phyloP scores from a whole-genome alignment of 2,329 filamentous ascomycete genomes.

The Xylariaceae sp. region DNA sequence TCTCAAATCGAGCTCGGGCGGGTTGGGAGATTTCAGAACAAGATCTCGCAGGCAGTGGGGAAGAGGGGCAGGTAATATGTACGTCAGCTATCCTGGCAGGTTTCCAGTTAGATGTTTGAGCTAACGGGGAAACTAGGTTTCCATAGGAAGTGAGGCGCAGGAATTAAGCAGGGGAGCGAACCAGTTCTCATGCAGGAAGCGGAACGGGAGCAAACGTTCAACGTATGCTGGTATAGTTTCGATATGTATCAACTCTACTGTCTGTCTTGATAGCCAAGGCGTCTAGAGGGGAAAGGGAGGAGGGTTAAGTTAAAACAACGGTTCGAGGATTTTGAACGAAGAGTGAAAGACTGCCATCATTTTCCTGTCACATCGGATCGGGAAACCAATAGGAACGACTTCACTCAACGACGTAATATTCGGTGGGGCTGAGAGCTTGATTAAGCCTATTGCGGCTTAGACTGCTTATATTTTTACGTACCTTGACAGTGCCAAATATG shows the following conservation, averaged over 20 bases:
- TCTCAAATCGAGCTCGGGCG: background rate
- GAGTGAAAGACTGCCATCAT: slow-evolving; percentile 1
- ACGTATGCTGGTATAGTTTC: too few relatives aligned
- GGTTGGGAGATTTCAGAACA: too few relatives aligned
- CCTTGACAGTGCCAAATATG: background rate
- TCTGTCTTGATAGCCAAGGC: background rate
- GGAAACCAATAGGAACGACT: slow-evolving; percentile 3
- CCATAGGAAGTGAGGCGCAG: background rate
- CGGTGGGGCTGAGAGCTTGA: slow-evolving; percentile 3
- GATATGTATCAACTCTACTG: too few relatives aligned
- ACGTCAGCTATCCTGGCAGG: background rate
- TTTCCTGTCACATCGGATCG: background rate
- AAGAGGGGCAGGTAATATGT: too few relatives aligned
- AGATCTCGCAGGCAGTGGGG: too few relatives aligned
- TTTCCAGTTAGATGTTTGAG: background rate
- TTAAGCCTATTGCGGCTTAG: background rate
- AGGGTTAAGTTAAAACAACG: background rate
- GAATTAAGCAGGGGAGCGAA: background rate
- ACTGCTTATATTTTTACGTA: background rate
- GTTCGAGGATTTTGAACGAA: background rate
- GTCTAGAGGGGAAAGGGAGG: background rate
- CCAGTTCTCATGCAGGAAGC: background rate
- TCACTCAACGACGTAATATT: slow-evolving; percentile 15
- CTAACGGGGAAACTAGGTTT: background rate
- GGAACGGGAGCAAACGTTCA: too few relatives aligned